Evolutionary conservation across 1,139 yeast genomes (phyloP), one percentile per base, ranked within the genome.

Genomic region (Suhomyces taliae): DNA sequence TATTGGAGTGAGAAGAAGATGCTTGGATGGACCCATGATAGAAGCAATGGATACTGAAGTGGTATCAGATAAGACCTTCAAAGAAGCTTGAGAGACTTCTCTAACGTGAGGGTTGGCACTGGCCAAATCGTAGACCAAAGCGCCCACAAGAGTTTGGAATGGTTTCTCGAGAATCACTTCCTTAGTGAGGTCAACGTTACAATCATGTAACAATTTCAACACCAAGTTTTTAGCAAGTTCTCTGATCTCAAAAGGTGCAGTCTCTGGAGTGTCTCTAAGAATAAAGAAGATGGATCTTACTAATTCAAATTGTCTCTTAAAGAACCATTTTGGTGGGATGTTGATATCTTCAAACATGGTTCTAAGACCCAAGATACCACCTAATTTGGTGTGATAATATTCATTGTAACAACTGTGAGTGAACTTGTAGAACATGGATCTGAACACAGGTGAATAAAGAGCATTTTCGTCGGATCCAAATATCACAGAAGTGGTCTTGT

Each of bases 391-490:
- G 62, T 87, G 88, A 65, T 88, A 91, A 40, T 82, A 85, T 62
- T 90, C 97, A 53, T 88, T 95, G 62, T 88, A 93, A 65, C 99
- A 93, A 49, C 90, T 81, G 61, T 93, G 99, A 41, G 95, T 84
- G 56, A 93, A 86, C 48, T 85, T 84, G 47, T 90, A 86, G 56
- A 89, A 84, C 74, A 91, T 75, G 6, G 87, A 78, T 51, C 95
- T 79, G 56, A 90, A 79, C 40, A 90, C 77, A 3, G 96, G 90
- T 44, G 89, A 85, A 48, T 80, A 76, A 47, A 87, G 76, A 0
- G 89, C 86, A 46, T 82, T 79, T 27, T 83, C 87, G 1, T 75
- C 74, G 0, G 76, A 66, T 0, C 95, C 96, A 65, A 90, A 88
- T 1, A 93, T 64, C 0, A 79, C 65, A 1, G 78, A 77, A 6